Evolutionary conservation across 2,329 filamentous ascomycete genomes (phyloP).

Genomic region (Gaeumannomyces sp.): DNA sequence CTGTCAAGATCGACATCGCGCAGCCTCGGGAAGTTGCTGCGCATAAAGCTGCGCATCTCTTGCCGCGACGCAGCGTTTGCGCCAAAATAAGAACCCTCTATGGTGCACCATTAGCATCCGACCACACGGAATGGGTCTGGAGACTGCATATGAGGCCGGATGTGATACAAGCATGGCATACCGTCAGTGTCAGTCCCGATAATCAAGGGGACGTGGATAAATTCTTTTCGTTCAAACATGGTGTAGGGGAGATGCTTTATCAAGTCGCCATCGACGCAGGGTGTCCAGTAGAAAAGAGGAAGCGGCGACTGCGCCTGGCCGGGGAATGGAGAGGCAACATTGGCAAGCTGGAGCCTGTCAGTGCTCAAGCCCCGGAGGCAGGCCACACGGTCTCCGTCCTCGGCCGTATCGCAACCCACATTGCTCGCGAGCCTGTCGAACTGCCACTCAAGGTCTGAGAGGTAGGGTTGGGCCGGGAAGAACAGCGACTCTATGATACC

Average conservation of each 20-base stretch:
- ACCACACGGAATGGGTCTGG: neutral
- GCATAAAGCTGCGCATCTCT: constrained; percentile 34
- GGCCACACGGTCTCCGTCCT: constrained; percentile 21
- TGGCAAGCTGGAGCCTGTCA: constrained; percentile 35
- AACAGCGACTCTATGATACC: constrained; percentile 43
- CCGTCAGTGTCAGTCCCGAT: constrained; percentile 38
- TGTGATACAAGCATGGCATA: constrained; percentile 17
- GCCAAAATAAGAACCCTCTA: constrained; percentile 42
- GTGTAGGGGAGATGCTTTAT: constrained; percentile 35
- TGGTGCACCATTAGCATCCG: neutral
- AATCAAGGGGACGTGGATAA: constrained; percentile 38
- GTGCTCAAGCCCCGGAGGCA: constrained; percentile 35
- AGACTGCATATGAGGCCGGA: neutral
- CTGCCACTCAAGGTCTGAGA: constrained; percentile 29
- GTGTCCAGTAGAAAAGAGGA: constrained; percentile 45
- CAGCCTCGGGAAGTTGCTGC: constrained; percentile 38
- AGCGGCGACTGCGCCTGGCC: constrained; percentile 24
- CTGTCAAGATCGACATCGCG: constrained; percentile 23
- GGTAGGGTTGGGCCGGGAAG: constrained; percentile 39
- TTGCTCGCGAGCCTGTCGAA: constrained; percentile 16
- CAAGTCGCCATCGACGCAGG: constrained; percentile 42
- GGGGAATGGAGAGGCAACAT: constrained; percentile 33
- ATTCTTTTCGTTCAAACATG: constrained; percentile 33
- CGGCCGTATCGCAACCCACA: constrained; percentile 27
- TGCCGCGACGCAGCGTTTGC: constrained; percentile 27